A percentile compares a stretch with the other conserved stretches of the same genome.
These are phyloP conservation scores for Ustilago crameri DNA, from an alignment of 1,284 basidiomycete species.

Conservation along the genomic window DNA sequence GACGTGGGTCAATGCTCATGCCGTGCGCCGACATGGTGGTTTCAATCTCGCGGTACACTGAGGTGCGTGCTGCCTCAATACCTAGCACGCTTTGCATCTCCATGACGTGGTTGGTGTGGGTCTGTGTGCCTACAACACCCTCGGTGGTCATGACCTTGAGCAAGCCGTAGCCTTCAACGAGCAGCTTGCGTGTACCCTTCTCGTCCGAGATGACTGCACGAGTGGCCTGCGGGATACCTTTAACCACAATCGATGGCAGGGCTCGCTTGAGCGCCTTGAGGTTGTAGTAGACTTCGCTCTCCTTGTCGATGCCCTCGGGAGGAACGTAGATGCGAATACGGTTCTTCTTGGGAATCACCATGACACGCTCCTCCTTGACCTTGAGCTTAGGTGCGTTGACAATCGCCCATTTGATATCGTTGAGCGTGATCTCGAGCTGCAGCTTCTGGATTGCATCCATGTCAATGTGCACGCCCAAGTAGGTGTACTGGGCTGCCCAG, in stretches of 20 bases:
- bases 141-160: slow-evolving; percentile 97
- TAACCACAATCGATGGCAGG: slow-evolving; percentile 63
- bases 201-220: slow-evolving; percentile 67
- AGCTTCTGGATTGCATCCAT: slow-evolving; percentile 87
- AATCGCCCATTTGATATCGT: slow-evolving; percentile 93
- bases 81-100: slow-evolving; percentile 93
- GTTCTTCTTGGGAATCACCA: slow-evolving; percentile 72
- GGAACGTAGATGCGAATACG: slow-evolving; percentile 81
- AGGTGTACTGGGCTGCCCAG: slow-evolving; percentile 91
- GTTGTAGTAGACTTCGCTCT: slow-evolving; percentile 71
- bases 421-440: slow-evolving; percentile 91
- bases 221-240: slow-evolving; percentile 62
- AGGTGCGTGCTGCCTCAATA: slow-evolving; percentile 93
- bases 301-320: slow-evolving; percentile 74
- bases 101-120: slow-evolving; percentile 96
- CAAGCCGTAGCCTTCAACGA: slow-evolving; percentile 87
- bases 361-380: slow-evolving; percentile 78
- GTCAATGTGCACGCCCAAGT: slow-evolving; percentile 93
- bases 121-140: slow-evolving; percentile 90
- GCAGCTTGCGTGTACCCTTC: slow-evolving; percentile 64
- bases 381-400: slow-evolving; percentile 89
- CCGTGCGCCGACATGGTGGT: slow-evolving; percentile 97
- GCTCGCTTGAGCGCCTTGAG: slow-evolving; percentile 66
- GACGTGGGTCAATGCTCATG: slow-evolving; percentile 98
- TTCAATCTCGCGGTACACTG: slow-evolving; percentile 94